phyloP scores from a whole-genome alignment of 129 eudicot species.

The Centrapalus pauciflorus region DNA sequence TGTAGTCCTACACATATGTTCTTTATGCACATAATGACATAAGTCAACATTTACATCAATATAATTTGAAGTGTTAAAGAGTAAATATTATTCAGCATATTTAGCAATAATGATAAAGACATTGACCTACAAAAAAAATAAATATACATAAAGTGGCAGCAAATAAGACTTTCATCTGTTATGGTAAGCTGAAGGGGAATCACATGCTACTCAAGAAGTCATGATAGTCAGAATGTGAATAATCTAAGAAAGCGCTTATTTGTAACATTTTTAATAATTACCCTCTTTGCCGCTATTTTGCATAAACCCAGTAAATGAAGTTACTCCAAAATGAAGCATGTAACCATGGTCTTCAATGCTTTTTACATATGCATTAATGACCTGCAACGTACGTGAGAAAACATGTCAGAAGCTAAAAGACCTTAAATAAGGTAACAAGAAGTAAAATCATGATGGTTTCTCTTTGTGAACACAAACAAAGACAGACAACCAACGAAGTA shows the following conservation, averaged over 20 bases:
- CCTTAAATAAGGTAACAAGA: neutral
- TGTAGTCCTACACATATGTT: conserved; percentile 5
- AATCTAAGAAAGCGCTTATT: neutral
- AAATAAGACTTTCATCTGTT: conserved; percentile 5
- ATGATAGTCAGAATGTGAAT: neutral
- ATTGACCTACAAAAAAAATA: neutral
- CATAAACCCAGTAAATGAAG: conserved; percentile 82
- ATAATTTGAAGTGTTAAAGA: conserved; percentile 5
- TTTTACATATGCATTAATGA: conserved; percentile 80
- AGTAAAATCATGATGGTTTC: neutral
- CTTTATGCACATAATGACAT: neutral
- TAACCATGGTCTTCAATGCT: conserved; percentile 98
- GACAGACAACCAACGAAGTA: neutral
- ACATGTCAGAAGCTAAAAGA: neutral
- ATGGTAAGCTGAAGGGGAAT: neutral
- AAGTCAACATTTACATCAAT: neutral
- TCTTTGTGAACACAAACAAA: neutral
- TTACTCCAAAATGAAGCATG: conserved; percentile 80
- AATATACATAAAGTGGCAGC: neutral
- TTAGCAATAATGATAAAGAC: neutral
- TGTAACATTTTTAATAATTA: conserved; percentile 22
- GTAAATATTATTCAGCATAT: neutral
- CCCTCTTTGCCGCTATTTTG: conserved; percentile 50
- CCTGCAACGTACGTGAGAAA: conserved; percentile 40
- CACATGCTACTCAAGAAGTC: neutral